Evolutionary conservation across 108 stramenopile species (phyloP).

Genomic region (Nitzschia sp.): DNA sequence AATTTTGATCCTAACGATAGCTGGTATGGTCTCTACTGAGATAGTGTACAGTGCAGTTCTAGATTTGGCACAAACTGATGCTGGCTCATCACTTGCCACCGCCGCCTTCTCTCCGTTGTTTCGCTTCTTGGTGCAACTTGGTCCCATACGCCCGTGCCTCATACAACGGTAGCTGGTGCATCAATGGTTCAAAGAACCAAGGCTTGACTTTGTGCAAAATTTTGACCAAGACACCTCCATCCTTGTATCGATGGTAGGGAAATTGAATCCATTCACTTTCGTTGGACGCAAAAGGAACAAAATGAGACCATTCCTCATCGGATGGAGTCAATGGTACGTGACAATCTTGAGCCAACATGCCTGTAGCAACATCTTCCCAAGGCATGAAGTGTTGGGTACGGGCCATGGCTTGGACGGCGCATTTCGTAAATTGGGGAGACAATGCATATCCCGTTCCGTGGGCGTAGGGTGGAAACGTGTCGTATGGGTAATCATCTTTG

Average conservation of each 20-base stretch:
- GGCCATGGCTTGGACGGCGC: constrained; percentile 20
- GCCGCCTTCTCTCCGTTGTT: constrained; percentile 1
- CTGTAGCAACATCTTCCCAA: constrained; percentile 39
- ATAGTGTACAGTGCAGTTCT: no score
- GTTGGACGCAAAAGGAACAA: constrained; percentile 1
- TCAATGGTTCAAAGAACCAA: constrained; percentile 18
- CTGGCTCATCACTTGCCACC: background rate
- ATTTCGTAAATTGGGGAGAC: constrained; percentile 15
- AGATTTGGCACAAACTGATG: no score
- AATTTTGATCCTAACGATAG: no score
- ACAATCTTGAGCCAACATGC: constrained; percentile 28
- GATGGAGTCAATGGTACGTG: constrained; percentile 12
- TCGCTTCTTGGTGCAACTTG: background rate
- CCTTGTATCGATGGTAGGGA: constrained; percentile 10
- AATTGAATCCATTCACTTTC: constrained; percentile 13
- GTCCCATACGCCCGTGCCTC: constrained; percentile 17
- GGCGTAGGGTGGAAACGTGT: constrained; percentile 27
- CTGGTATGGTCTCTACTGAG: no score
- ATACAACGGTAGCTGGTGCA: background rate
- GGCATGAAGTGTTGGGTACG: constrained; percentile 14
- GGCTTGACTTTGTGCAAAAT: constrained; percentile 21
- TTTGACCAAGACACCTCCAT: constrained; percentile 18
- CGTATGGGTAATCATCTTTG: constrained; percentile 21
- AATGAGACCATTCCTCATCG: constrained; percentile 14
- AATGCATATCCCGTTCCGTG: constrained; percentile 38